phyloP scores from a whole-genome alignment of 1,284 basidiomycete species.

The Pseudomicrostroma phylloplanum region DNA sequence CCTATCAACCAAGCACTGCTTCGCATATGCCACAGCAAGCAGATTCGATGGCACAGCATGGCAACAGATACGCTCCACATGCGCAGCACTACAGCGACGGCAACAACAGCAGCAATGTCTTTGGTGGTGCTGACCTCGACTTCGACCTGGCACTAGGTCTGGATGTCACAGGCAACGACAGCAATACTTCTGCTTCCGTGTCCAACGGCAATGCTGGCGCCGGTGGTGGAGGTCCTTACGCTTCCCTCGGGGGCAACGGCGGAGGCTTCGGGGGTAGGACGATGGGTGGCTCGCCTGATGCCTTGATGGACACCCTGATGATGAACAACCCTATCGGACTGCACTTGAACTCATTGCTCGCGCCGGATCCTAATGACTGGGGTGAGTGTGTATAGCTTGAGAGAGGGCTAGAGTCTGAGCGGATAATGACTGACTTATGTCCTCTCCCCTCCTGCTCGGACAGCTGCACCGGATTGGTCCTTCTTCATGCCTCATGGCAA shows the following conservation, averaged over 20 bases:
- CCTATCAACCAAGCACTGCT: neutral
- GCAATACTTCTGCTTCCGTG: neutral
- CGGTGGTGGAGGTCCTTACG: neutral
- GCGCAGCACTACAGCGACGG: neutral
- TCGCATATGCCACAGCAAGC: neutral
- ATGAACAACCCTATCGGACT: neutral
- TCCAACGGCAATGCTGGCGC: neutral
- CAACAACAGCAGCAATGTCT: neutral
- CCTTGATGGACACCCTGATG: neutral
- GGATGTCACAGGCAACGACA: neutral
- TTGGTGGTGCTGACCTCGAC: neutral
- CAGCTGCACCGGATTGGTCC: too few species aligned
- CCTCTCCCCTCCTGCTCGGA: too few species aligned
- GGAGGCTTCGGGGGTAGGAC: neutral
- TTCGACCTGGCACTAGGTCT: neutral
- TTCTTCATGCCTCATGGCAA: too few species aligned
- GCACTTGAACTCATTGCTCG: slow-evolving; percentile 1
- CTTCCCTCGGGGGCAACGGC: neutral
- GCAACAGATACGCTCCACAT: too few species aligned
- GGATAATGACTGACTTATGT: too few species aligned
- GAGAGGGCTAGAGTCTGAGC: too few species aligned
- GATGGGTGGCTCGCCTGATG: neutral
- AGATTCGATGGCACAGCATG: too few species aligned
- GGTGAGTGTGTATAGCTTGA: neutral
- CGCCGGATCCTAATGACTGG: neutral